Conservation (phyloP, 139 green algal species). For the Volvox reticuliferus region DNA sequence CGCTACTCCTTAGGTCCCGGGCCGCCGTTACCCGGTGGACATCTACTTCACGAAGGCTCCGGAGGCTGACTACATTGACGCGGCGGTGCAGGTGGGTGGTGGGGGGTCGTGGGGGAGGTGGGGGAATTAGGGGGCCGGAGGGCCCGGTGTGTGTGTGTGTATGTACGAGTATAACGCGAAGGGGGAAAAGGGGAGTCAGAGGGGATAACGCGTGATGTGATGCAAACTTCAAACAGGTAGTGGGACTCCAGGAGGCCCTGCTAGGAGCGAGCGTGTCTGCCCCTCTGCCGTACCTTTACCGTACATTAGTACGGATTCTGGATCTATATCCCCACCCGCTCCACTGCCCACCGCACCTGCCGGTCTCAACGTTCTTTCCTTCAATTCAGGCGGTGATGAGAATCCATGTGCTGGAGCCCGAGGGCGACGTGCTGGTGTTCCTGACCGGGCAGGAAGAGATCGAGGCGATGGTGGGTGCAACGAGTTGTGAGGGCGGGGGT, state of each 20-base stretch:
- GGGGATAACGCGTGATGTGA: too few relatives aligned
- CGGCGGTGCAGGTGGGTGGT: slow-evolving; percentile 64
- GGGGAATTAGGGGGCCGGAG: background rate
- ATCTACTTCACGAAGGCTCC: slow-evolving; percentile 98
- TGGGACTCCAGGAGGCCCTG: too few relatives aligned
- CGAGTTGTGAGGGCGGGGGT: background rate
- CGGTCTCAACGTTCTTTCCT: background rate
- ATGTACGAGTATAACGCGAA: too few relatives aligned
- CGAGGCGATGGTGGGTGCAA: slow-evolving; percentile 70
- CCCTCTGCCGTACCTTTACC: too few relatives aligned
- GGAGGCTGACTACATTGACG: slow-evolving; percentile 96
- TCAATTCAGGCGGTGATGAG: slow-evolving; percentile 89
- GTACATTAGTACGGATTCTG: too few relatives aligned
- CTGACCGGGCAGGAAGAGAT: slow-evolving; percentile 99
- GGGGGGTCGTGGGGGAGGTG: background rate
- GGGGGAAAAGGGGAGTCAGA: too few relatives aligned
- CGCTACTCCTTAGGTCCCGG: slow-evolving; percentile 75
- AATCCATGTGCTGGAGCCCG: slow-evolving; percentile 71
- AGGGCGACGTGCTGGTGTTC: slow-evolving; percentile 97
- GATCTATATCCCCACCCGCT: too few relatives aligned
- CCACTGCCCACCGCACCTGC: background rate
- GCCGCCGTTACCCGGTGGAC: slow-evolving; percentile 96
- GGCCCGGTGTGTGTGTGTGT: background rate
- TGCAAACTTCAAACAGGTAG: too few relatives aligned
- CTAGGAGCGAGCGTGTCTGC: too few relatives aligned